Evolutionary conservation across 805 yeast genomes (phyloP).

Genomic region (Candida parachauliodes): DNA sequence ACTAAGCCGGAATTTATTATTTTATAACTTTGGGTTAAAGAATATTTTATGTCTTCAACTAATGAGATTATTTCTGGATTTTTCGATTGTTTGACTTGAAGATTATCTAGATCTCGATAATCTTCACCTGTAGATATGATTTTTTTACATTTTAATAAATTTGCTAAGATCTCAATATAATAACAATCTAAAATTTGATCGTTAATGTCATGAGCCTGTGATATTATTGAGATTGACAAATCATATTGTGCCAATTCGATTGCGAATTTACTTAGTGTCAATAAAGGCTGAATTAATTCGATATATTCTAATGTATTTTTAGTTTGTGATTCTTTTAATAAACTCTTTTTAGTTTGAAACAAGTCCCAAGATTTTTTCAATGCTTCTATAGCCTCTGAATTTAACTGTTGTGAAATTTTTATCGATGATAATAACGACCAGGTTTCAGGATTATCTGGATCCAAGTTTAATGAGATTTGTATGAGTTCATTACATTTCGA

Average conservation of each 20-base stretch:
- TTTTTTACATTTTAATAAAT: slow-evolving; percentile 43
- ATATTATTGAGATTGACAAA: slow-evolving; percentile 59
- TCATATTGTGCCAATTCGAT: slow-evolving; percentile 76
- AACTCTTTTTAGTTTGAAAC: slow-evolving; percentile 54
- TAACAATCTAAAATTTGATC: slow-evolving; percentile 79
- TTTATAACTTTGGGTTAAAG: slow-evolving; percentile 45
- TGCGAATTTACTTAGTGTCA: slow-evolving; percentile 69
- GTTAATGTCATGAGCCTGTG: slow-evolving; percentile 69
- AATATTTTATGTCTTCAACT: slow-evolving; percentile 38
- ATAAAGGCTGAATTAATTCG: slow-evolving; percentile 69
- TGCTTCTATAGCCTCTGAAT: slow-evolving; percentile 69
- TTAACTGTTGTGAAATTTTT: slow-evolving; percentile 79
- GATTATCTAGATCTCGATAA: slow-evolving; percentile 35
- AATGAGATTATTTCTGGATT: slow-evolving; percentile 25
- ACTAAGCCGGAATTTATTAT: slow-evolving; percentile 34
- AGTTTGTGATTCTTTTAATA: slow-evolving; percentile 22
- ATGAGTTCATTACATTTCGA: slow-evolving; percentile 69
- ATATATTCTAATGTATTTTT: slow-evolving; percentile 52
- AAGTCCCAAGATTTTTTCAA: slow-evolving; percentile 68
- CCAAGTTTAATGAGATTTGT: slow-evolving; percentile 57
- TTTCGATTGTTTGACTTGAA: slow-evolving; percentile 19
- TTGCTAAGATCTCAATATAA: slow-evolving; percentile 79
- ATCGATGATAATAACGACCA: slow-evolving; percentile 83
- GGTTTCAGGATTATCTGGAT: slow-evolving; percentile 67
- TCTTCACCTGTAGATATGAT: slow-evolving; percentile 32